phyloP scores from a whole-genome alignment of 2,329 filamentous ascomycete species.

The Lachnellula arida region DNA sequence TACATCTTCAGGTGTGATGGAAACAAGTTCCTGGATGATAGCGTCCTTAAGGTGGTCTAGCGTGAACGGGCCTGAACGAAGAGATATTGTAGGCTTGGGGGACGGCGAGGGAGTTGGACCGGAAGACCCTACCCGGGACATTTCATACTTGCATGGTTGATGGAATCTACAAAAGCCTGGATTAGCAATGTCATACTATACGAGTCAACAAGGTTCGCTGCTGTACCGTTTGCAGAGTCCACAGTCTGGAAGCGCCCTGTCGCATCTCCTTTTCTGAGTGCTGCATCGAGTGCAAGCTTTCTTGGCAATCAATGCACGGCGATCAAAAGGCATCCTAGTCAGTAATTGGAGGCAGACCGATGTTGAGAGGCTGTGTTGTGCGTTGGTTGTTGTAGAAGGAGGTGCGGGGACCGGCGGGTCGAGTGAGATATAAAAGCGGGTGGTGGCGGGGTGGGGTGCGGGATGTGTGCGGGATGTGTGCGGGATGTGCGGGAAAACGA shows the following conservation, averaged over 20 bases:
- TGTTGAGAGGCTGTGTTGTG: background rate
- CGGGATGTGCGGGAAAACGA: constrained; percentile 7
- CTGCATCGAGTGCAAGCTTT: constrained; percentile 21
- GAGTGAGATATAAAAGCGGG: constrained; percentile 11
- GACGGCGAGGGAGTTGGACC: constrained; percentile 11
- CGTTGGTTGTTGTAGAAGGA: constrained; percentile 1
- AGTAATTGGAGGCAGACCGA: background rate
- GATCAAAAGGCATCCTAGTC: constrained; percentile 10
- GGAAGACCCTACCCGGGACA: constrained; percentile 4
- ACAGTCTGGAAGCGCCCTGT: constrained; percentile 17
- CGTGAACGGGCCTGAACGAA: constrained; percentile 3
- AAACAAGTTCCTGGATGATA: constrained; percentile 13
- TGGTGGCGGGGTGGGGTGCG: constrained; percentile 1
- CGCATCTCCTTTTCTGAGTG: constrained; percentile 19
- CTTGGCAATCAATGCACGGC: constrained; percentile 5
- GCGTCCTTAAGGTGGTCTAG: constrained; percentile 10
- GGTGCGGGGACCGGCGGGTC: constrained; percentile 13
- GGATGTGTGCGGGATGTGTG: background rate
- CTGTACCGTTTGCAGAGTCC: constrained; percentile 17
- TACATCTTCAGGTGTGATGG: constrained; percentile 8
- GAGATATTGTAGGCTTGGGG: constrained; percentile 5
- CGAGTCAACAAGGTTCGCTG: constrained; percentile 1
- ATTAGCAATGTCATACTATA: constrained; percentile 7
- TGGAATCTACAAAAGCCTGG: constrained; percentile 12
- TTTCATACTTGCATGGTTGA: constrained; percentile 14